A percentile compares a stretch with the other conserved stretches of the same genome.
Evolutionary conservation across 129 eudicot species (phyloP).

Genomic region (Escallonia herrerae): DNA sequence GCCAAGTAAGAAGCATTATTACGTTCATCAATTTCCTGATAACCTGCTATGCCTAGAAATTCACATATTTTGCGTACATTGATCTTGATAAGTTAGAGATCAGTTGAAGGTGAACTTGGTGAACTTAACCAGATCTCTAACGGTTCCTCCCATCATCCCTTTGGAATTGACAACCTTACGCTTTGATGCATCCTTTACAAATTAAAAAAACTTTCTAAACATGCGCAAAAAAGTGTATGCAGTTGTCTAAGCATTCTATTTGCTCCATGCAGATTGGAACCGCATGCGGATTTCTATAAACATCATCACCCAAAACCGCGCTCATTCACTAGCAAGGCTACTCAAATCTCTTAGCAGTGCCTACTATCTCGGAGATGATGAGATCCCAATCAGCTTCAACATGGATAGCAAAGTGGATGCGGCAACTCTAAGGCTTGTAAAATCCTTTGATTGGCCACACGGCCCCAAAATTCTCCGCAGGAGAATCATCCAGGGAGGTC

Average conservation of each 20-base stretch:
- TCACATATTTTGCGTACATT: not conserved
- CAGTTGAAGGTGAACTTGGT: too few species aligned
- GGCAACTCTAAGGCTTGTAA: constrained; percentile 64
- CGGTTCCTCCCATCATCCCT: too few species aligned
- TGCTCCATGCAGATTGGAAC: constrained; percentile 71
- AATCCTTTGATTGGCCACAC: constrained; percentile 75
- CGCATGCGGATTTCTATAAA: constrained; percentile 61
- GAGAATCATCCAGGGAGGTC: constrained; percentile 92
- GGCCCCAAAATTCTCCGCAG: constrained; percentile 68
- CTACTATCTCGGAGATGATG: constrained; percentile 83
- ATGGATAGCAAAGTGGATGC: constrained; percentile 88
- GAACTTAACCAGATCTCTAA: too few species aligned
- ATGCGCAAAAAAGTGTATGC: too few species aligned
- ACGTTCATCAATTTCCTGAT: not conserved
- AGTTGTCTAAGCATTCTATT: not conserved
- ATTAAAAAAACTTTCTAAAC: too few species aligned
- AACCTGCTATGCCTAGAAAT: not conserved
- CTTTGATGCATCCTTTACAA: too few species aligned
- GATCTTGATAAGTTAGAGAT: too few species aligned
- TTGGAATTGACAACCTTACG: too few species aligned
- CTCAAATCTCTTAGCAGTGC: constrained; percentile 71
- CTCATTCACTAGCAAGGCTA: constrained; percentile 59
- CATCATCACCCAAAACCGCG: constrained; percentile 91
- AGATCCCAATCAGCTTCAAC: constrained; percentile 82
- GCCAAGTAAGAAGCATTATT: constrained; percentile 56